Base-by-base conservation (phyloP, 2,329 filamentous ascomycete genomes). In the Penicillium sp. region DNA sequence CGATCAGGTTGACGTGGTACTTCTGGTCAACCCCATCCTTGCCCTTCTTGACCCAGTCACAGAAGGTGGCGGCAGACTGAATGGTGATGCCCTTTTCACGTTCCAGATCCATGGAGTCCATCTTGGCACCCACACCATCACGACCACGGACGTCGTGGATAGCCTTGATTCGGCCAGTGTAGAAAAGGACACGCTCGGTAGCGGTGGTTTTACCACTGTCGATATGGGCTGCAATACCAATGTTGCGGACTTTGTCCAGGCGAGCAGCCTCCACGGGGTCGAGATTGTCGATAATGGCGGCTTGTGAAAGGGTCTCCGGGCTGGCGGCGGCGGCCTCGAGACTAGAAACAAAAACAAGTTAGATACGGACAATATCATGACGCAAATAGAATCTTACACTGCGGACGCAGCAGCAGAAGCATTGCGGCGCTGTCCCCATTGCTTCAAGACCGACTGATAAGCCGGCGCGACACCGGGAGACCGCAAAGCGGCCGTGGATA, bases 41-140 rank as follows among this genome's bases (percentile, higher is more conserved):
- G 63, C 89, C 85, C 71, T 82, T 85, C 78, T 95, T 96, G 59
- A 87, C 76, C 93, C 93, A 98, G 74, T 98, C 91, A 72, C 89
- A 95, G 71, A 95, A 98, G 0, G 93, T 98, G 23, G 93, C 93
- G 9, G 93, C 93, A 60, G 92, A 97, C 72, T 98, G 92, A 66
- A 98, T 98, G 50, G 93, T 98, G 70, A 98, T 98, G 64, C 93
- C 93, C 78, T 96, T 95, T 72, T 97, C 93, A 72, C 93, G 82
- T 75, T 98, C 93, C 60, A 98, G 79, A 63, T 98, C 93, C 93
- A 98, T 98, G 24, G 91, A 96, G 77, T 98, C 93, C 93, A 98
- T 98, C 78, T 98, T 98, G 53, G 93, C 93, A 58, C 93, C 93
- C 35, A 96, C 90, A 31, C 88, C 83, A 79, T 98, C 93, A 67